Evolutionary conservation across 129 eudicot genomes (phyloP).

Genomic region (Escallonia herrerae): DNA sequence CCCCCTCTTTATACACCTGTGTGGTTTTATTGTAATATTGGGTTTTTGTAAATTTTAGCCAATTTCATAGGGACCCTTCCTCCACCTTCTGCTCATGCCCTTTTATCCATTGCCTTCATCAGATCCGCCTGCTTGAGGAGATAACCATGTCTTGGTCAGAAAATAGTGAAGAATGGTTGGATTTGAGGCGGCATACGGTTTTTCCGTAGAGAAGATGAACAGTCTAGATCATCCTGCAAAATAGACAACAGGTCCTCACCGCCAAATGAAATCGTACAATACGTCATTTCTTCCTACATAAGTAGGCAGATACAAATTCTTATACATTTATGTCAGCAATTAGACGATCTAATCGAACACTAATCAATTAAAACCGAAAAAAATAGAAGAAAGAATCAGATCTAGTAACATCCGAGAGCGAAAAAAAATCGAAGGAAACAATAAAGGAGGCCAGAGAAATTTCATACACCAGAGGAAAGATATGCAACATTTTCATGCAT

Average conservation of each 20-base stretch:
- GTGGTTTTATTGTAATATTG: no score
- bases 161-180: no score
- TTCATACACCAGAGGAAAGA: conserved; percentile 27
- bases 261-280: conserved; percentile 3
- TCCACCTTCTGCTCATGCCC: no score
- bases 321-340: not conserved
- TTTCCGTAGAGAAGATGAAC: conserved; percentile 13
- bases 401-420: not conserved
- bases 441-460: not conserved
- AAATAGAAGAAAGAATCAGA: not conserved
- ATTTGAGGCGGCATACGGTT: not conserved
- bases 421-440: not conserved
- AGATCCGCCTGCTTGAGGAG: no score
- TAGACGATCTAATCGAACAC: not conserved
- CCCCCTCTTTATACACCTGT: no score
- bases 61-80: no score
- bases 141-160: no score
- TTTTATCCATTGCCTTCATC: no score
- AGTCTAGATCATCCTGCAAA: conserved; percentile 25
- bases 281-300: not conserved
- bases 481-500: conserved; percentile 23
- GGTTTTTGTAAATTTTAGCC: no score
- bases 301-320: not conserved
- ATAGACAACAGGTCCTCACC: not conserved
- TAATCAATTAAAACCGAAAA: not conserved